Conservation (phyloP, 306 rosid genomes). For the Inga oerstediana region DNA sequence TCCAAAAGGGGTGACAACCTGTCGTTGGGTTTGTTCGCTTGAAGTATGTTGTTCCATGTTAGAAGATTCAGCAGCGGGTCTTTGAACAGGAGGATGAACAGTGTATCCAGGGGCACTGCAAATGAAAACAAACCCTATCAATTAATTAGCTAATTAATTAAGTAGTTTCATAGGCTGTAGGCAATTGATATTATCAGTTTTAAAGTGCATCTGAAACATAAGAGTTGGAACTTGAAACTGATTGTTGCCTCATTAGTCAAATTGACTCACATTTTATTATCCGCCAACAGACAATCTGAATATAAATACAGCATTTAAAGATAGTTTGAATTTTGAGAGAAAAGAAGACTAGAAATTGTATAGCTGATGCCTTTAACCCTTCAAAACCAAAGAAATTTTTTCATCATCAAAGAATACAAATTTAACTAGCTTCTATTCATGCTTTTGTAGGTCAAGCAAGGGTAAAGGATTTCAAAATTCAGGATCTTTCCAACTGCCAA, state of each 20-base stretch:
- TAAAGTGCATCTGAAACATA: not conserved
- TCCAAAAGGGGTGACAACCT: constrained; percentile 53
- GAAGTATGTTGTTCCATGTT: constrained; percentile 40
- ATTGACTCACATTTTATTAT: not conserved
- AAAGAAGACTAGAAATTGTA: not conserved
- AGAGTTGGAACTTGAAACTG: constrained; percentile 12
- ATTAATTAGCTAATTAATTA: constrained; percentile 21
- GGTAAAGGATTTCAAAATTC: not conserved
- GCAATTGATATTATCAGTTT: constrained; percentile 26
- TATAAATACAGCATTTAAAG: not conserved
- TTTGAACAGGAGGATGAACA: constrained; percentile 52
- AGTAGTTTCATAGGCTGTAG: not conserved
- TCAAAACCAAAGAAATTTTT: not conserved
- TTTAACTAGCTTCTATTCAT: not conserved
- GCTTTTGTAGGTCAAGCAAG: not conserved
- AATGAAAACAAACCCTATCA: constrained; percentile 21
- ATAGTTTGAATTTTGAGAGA: not conserved
- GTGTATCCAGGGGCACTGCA: constrained; percentile 72
- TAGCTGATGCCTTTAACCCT: not conserved
- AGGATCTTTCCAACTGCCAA: not conserved
- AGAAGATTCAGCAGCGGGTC: constrained; percentile 43
- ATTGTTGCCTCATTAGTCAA: constrained; percentile 10
- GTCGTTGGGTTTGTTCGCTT: constrained; percentile 45
- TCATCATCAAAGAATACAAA: not conserved
- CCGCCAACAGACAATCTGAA: not conserved